Evolutionary conservation across 371 early-diverging fungal species (phyloP), one percentile per base, ranked within the genome.

Genomic region (Mortierella sp.): DNA sequence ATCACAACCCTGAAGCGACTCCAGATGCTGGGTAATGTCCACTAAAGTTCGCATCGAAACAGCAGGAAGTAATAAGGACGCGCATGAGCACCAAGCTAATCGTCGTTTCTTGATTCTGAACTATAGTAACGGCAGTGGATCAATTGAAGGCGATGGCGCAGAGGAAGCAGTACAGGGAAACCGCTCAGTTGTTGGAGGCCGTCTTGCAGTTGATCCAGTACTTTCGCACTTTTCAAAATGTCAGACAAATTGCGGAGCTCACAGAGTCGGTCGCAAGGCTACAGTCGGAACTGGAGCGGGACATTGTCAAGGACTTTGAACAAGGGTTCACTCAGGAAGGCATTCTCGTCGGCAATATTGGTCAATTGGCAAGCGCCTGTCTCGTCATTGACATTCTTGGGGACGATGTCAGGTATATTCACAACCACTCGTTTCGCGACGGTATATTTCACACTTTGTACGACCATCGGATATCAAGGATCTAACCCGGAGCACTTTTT

Each of bases 1-100:
- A 95, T 97, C 11, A 94, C 95, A 0, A 92, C 94, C 1, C 87
- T 97, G 34, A 93, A 94, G 73, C 89, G 97, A 73, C 87, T 97
- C 24, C 96, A 97, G 77, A 95, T 98, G 95, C 88, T 98, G 53
- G 92, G 93, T 93, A 88, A 7, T 34, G 4, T 44, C 19, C 8
- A 7, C 48, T 37, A 29, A 10, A 43, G 24, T 11, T 22, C 1
- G 4, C 47, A 16, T 47, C 7, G 2, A n/a, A 1, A n/a, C 2
- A 9, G 2, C 26, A 22, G 48, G 48, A 14, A 48, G 48, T n/a
- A n/a, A n/a, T n/a, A n/a, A n/a, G n/a, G n/a, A n/a, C n/a, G 29
- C 53, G n/a, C 26, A 9, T 24, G 6, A 1, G 14, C 55, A 16
- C 4, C 16, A 55, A 1, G 16, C 55, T 55, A 55, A 55, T 13